phyloP scores from a whole-genome alignment of 2,329 filamentous ascomycete genomes.

The Trichoderma atroviride region DNA sequence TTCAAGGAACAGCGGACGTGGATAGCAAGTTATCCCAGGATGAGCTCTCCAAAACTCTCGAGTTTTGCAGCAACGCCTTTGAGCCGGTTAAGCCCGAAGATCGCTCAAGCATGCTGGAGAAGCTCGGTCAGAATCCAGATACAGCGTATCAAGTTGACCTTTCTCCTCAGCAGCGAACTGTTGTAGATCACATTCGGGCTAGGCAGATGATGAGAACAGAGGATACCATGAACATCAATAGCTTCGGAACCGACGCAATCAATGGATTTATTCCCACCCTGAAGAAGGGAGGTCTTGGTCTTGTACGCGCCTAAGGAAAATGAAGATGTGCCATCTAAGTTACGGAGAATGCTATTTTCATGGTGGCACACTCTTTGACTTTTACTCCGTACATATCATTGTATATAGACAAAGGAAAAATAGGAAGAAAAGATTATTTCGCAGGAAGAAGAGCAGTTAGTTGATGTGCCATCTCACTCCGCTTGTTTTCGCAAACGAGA shows the following conservation, averaged over 20 bases:
- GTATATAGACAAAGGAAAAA: background rate
- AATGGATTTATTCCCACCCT: constrained; percentile 33
- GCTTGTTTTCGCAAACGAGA: background rate
- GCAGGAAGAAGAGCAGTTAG: background rate
- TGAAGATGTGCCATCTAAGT: background rate
- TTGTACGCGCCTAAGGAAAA: background rate
- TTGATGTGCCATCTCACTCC: background rate
- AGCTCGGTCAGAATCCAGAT: background rate
- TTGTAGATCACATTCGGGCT: constrained; percentile 37
- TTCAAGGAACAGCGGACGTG: constrained; percentile 40
- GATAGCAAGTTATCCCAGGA: constrained; percentile 34
- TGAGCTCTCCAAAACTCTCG: constrained; percentile 37
- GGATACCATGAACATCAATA: constrained; percentile 39
- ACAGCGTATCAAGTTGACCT: constrained; percentile 29
- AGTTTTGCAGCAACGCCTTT: constrained; percentile 39
- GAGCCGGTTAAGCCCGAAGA: constrained; percentile 25
- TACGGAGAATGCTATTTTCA: background rate
- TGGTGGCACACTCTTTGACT: background rate
- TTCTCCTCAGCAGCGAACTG: constrained; percentile 32
- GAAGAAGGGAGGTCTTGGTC: constrained; percentile 32
- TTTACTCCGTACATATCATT: background rate
- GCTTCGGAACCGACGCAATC: constrained; percentile 36
- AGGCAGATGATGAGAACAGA: constrained; percentile 39
- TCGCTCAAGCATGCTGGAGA: constrained; percentile 19
- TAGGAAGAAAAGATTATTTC: background rate